Evolutionary conservation across 345 rosid genomes (phyloP), one percentile per base, ranked within the genome.

Genomic region (Murraya koenigii): DNA sequence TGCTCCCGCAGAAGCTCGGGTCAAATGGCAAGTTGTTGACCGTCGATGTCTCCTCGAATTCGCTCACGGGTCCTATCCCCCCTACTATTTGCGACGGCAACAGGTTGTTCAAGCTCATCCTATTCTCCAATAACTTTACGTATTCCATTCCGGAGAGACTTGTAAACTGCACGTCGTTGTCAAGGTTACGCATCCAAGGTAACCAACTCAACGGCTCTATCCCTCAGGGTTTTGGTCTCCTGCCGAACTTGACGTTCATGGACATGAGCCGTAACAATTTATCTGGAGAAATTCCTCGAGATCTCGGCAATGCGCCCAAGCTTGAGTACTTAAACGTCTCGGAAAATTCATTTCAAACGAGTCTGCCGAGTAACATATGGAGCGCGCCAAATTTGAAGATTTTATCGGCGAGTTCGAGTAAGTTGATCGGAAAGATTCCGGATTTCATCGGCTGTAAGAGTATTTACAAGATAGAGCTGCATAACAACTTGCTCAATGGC

Each of bases 241-340:
- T 93, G 36, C 78, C 54, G n/a, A 97, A 91, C 54, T 78, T 97
- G 49, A 87, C 95, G 1, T 97, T 32, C 77, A 82, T 89, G 36
- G 99, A 97, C 65, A 25, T 93, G 66, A 94, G 99, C 79, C 82
- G 80, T 8, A 97, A 97, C 90, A 86, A 78, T 75, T 84, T 97
- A 84, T 65, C 81, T 15, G 97, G 92, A 7, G 82, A 81, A 66
- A 90, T 97, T 38, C 98, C 99, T 0, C 20, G 15, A 1, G 99
- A 94, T 81, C 84, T 97, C 14, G 91, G 94, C 64, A 77, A 82
- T 54, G 93, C 93, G 13, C 85, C 79, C 30, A 78, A 73, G 74
- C 83, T 97, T 44, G 91, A 94, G 72, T 93, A 80, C 87, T 78
- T 97, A 59, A 97, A 97, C 85, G 80, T 94, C 35, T 97, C 99